Percentiles rank a stretch among this genome's conserved stretches.
phyloP scores from a whole-genome alignment of 257 asterid species.

The Solanum paucissectum region DNA sequence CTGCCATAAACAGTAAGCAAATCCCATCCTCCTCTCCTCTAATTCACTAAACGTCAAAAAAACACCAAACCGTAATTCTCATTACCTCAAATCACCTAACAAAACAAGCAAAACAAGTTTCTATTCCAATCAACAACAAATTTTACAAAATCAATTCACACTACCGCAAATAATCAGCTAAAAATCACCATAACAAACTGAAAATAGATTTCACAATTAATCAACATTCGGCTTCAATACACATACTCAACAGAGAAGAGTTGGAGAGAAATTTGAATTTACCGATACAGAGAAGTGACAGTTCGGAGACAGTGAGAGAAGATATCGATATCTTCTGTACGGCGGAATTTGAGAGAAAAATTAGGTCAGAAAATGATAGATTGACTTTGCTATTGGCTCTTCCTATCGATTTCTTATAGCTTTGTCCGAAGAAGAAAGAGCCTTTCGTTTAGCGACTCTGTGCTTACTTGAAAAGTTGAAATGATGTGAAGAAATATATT shows the following conservation, averaged over 20 bases:
- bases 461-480: not conserved
- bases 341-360: conserved; percentile 4
- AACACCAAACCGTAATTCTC: not conserved
- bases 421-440: not conserved
- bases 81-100: not conserved
- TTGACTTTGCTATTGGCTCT: not conserved
- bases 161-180: not conserved
- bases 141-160: not conserved
- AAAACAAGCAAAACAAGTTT: not conserved
- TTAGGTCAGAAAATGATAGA: not conserved
- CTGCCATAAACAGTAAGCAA: conserved; percentile 1
- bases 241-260: not conserved
- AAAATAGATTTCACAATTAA: not conserved
- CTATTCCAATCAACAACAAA: not conserved
- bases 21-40: conserved; percentile 1
- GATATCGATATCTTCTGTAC: not conserved
- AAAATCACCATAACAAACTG: not conserved
- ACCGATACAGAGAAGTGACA: not conserved
- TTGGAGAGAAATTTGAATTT: not conserved
- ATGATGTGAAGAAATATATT: not conserved
- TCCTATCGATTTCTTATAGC: not conserved
- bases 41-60: not conserved
- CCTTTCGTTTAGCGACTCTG: not conserved
- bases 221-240: not conserved
- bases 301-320: not conserved